Evolutionary conservation across 306 rosid genomes (phyloP).

Genomic region (Cucumis hystrix): DNA sequence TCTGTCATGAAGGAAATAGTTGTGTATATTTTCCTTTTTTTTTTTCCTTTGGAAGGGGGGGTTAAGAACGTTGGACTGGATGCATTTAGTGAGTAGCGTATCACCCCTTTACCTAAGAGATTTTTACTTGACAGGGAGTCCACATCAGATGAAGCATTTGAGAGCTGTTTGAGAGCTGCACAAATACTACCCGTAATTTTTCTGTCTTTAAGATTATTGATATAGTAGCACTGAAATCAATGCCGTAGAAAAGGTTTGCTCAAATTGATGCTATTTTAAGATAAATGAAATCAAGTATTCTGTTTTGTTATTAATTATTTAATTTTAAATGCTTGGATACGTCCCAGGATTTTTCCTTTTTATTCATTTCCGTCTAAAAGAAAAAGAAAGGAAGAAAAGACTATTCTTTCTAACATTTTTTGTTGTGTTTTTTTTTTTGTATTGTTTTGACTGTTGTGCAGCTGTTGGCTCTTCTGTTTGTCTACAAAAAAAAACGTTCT

Average conservation of each 20-base stretch:
- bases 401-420: not conserved
- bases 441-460: not conserved
- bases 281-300: not conserved
- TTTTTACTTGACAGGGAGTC: conserved; percentile 27
- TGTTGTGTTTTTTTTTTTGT: not conserved
- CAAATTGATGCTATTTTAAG: not conserved
- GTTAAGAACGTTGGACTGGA: not conserved
- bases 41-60: too few relatives aligned
- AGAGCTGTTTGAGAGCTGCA: conserved; percentile 83
- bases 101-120: conserved; percentile 11
- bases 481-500: not conserved
- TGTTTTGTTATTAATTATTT: not conserved
- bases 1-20: not conserved
- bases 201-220: conserved; percentile 1
- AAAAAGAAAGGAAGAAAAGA: not conserved
- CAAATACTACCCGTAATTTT: conserved; percentile 70
- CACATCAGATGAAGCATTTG: conserved; percentile 67
- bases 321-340: not conserved
- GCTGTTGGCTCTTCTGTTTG: not conserved
- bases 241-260: not conserved
- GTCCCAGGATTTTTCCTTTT: not conserved
- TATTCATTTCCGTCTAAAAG: too few relatives aligned
- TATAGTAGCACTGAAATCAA: not conserved
- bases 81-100: not conserved
- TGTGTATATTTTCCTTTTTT: too few relatives aligned